Evolutionary conservation across 768 basidiomycete species (phyloP), one percentile per base, ranked within the genome.

Genomic region (Naganishia friedmannii): DNA sequence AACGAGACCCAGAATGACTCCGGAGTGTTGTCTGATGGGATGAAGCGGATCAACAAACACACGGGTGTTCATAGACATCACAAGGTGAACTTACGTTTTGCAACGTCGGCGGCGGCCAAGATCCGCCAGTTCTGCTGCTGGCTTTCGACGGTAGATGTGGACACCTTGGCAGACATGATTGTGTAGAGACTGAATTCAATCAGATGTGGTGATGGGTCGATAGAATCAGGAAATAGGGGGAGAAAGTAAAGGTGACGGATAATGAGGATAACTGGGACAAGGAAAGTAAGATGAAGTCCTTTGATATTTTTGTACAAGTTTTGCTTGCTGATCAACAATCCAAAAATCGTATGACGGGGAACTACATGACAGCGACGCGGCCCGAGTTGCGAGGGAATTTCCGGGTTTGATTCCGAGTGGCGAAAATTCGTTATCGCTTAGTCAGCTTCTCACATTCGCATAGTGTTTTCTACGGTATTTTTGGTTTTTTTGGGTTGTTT

Each of bases 1-100:
- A 87, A 87, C 1, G 89, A 85, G 60, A 98, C 83, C 91, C 92
- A 97, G 79, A 91, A 93, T 74, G 87, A 90, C 31, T 48, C 46
- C 4, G 68, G 57, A 19, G 68, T 48, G 68, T 69, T 63, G 57
- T 69, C 68, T 69, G 15, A 1, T n/a, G 29, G 21, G 46, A 5
- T 8, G 10, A 34, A 53, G 19, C 23, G 17, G n/a, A 28, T 32
- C 45, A 53, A 26, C 29, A 45, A 6, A 48, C 57, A 34, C 34
- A 15, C 37, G 26, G 42, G 31, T 39, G 26, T 39, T 8, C 4
- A 6, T n/a, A 15, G 23, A 21, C 10, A 21, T n/a, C 28, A 26
- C 29, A 31, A 56, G 4, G 1, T 53, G 56, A 9, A 73, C 74
- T 42, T 57, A 76, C 76, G 76, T 37, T 75, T 77, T n/a, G 74